These are phyloP conservation scores for Pseudozyma hubeiensis DNA, from an alignment of 1,284 basidiomycete species.

Conservation along the genomic window DNA sequence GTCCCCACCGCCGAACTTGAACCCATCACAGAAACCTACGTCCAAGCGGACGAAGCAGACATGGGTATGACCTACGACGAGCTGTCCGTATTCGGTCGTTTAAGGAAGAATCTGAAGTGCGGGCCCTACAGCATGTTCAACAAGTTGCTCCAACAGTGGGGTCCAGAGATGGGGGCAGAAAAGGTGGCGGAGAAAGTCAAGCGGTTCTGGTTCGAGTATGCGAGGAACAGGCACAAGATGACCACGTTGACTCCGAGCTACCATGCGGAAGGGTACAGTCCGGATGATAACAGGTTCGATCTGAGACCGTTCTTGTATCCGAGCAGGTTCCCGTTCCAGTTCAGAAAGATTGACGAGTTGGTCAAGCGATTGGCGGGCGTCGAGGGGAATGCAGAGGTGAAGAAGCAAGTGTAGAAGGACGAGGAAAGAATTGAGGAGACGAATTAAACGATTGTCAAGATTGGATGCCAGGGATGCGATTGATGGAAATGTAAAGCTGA, in stretches of 20 bases:
- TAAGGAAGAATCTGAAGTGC: constrained; percentile 95
- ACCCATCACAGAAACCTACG: constrained; percentile 90
- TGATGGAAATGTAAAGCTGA: too few species aligned
- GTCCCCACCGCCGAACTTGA: constrained; percentile 96
- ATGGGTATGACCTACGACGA: constrained; percentile 98
- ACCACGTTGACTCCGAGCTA: constrained; percentile 96
- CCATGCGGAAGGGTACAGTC: constrained; percentile 88
- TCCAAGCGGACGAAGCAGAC: constrained; percentile 95
- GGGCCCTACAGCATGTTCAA: constrained; percentile 97
- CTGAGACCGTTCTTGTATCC: constrained; percentile 95
- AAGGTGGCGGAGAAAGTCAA: constrained; percentile 98
- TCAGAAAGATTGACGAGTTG: constrained; percentile 89
- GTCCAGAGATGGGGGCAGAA: constrained; percentile 67
- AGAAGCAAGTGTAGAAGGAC: constrained; percentile 1
- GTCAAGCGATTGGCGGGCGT: constrained; percentile 63
- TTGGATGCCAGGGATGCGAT: background rate
- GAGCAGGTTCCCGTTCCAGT: constrained; percentile 93
- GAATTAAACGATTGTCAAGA: background rate
- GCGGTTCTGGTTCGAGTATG: constrained; percentile 95
- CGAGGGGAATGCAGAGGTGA: background rate
- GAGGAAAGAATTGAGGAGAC: background rate
- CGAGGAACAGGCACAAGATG: constrained; percentile 98
- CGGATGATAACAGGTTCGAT: constrained; percentile 97
- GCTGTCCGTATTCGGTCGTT: constrained; percentile 88
- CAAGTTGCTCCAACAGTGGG: constrained; percentile 93